phyloP scores from a whole-genome alignment of 768 basidiomycete species.

The Lentinula edodes region DNA sequence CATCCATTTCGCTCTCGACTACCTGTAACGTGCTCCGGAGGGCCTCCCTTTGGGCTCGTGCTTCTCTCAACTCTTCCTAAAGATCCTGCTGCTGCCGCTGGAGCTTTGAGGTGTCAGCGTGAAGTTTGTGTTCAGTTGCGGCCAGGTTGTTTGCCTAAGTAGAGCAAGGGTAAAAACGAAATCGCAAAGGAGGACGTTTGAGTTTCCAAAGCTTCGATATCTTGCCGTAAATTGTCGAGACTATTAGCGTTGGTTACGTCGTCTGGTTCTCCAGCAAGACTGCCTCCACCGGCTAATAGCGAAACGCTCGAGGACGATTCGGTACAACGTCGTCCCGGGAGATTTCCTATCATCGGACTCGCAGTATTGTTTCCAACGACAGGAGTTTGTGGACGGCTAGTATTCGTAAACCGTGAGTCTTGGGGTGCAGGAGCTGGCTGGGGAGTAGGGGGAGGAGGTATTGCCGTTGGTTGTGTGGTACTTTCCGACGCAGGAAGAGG shows the following conservation, averaged over 20 bases:
- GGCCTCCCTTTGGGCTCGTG: constrained; percentile 47
- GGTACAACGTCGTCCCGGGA: constrained; percentile 19
- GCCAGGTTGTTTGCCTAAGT: constrained; percentile 86
- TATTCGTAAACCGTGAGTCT: constrained; percentile 48
- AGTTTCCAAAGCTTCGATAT: not conserved
- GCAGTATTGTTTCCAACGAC: not conserved
- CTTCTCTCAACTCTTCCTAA: constrained; percentile 54
- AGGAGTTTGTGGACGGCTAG: constrained; percentile 3
- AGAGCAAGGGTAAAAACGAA: constrained; percentile 6
- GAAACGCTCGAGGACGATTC: constrained; percentile 34
- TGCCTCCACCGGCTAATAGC: constrained; percentile 20
- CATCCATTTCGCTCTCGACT: constrained; percentile 59
- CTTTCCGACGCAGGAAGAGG: constrained; percentile 17
- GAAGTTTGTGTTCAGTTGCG: constrained; percentile 63
- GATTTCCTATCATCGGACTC: not conserved
- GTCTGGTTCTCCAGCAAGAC: not conserved
- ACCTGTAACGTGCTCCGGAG: constrained; percentile 42
- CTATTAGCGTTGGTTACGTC: constrained; percentile 8
- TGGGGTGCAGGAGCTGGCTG: constrained; percentile 20
- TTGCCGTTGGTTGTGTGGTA: constrained; percentile 17
- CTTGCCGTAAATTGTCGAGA: not conserved
- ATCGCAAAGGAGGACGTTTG: not conserved
- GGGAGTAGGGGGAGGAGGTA: constrained; percentile 13
- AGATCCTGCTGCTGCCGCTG: constrained; percentile 50
- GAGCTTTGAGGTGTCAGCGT: constrained; percentile 59